These are phyloP conservation scores for Rhizoctonia solani DNA, from an alignment of 1,284 basidiomycete species.

Conservation along the genomic window DNA sequence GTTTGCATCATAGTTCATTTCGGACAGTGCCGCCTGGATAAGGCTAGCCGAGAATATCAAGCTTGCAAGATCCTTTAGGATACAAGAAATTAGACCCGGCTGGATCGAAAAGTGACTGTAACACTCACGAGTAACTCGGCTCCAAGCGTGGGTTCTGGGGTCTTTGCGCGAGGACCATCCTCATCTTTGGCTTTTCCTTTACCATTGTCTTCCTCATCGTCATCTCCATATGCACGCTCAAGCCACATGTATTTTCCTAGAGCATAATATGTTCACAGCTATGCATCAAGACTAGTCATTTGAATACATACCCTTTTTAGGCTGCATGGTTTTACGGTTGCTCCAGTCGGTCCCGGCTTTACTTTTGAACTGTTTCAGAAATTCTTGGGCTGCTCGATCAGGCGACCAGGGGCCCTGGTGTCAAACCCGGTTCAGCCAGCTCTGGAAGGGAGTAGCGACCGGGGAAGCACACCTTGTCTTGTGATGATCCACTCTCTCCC, in stretches of 20 bases:
- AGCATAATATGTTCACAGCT: neutral
- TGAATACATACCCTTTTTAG: slow-evolving; percentile 53
- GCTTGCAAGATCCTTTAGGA: neutral
- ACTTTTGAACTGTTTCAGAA: slow-evolving; percentile 63
- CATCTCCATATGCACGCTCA: slow-evolving; percentile 54
- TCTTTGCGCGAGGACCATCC: slow-evolving; percentile 8
- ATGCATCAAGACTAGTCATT: neutral
- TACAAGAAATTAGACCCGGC: neutral
- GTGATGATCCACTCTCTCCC: slow-evolving; percentile 58
- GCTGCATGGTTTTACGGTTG: slow-evolving; percentile 55
- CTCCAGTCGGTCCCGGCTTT: slow-evolving; percentile 61
- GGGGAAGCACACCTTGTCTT: slow-evolving; percentile 52
- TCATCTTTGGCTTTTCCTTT: slow-evolving; percentile 39
- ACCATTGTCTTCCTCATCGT: slow-evolving; percentile 47
- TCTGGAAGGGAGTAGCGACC: neutral
- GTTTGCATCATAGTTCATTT: slow-evolving; percentile 71
- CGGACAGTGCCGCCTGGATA: slow-evolving; percentile 60
- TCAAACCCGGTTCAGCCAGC: neutral
- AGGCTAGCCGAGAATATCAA: slow-evolving; percentile 46
- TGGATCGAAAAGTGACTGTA: neutral
- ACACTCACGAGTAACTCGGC: slow-evolving; percentile 19
- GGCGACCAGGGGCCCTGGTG: slow-evolving; percentile 48
- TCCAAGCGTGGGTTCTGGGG: slow-evolving; percentile 25
- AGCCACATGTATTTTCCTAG: slow-evolving; percentile 63
- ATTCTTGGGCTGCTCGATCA: slow-evolving; percentile 53